Percentiles rank a stretch among this genome's conserved stretches.
Evolutionary conservation across 306 rosid species (phyloP).

Genomic region (Lathyrus aphaca): DNA sequence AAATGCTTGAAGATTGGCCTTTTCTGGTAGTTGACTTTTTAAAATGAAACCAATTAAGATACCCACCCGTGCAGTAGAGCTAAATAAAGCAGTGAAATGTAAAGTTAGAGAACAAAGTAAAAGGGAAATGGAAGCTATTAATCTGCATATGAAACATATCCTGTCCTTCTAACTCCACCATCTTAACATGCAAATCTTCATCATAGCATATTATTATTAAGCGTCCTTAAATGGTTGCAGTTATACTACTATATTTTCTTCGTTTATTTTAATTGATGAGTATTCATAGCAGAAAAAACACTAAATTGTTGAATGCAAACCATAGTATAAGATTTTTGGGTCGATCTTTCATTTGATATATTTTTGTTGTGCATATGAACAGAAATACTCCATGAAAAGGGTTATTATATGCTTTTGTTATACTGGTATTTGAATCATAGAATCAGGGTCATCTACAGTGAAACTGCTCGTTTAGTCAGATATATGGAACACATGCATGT

Average conservation of each 20-base stretch:
- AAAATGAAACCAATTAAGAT: not conserved
- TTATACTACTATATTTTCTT: not conserved
- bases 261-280: not conserved
- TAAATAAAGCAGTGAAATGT: not conserved
- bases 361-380: not conserved
- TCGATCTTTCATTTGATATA: not conserved
- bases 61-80: not conserved
- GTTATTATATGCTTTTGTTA: conserved; percentile 6
- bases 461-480: conserved; percentile 5
- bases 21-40: not conserved
- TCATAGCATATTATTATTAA: not conserved
- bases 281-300: not conserved
- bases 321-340: conserved; percentile 1
- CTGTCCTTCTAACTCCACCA: not conserved
- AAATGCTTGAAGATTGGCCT: conserved; percentile 17
- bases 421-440: conserved; percentile 13
- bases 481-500: not conserved
- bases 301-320: not conserved
- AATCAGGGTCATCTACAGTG: not conserved
- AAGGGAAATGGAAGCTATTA: not conserved
- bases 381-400: conserved; percentile 26
- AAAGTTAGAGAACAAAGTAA: not conserved
- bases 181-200: not conserved
- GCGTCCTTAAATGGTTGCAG: not conserved
- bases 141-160: not conserved